A percentile compares a stretch with the other conserved stretches of the same genome.
These are phyloP conservation scores for Nicotiana tabacum DNA, from an alignment of 257 asterid genomes.

Conservation along the genomic window DNA sequence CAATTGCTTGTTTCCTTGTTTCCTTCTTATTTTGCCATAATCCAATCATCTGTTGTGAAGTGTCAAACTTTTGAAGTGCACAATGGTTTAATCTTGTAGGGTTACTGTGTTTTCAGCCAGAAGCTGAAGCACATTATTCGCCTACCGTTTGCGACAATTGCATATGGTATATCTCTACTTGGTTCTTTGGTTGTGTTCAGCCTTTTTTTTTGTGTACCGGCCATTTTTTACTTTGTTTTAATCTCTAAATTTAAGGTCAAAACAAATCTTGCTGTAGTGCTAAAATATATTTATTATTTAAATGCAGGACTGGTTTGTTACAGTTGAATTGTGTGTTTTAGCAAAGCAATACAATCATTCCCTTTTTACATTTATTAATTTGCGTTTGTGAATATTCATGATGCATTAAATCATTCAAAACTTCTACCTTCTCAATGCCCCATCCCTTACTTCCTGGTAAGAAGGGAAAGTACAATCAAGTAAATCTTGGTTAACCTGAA, in stretches of 20 bases:
- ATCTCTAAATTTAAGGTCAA: background rate
- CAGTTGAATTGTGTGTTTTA: background rate
- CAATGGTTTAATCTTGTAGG: constrained; percentile 42
- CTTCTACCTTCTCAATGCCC: background rate
- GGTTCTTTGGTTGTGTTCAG: background rate
- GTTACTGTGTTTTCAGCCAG: constrained; percentile 93
- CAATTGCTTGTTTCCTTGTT: background rate
- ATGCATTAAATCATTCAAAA: background rate
- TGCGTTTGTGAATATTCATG: background rate
- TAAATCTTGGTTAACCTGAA: background rate
- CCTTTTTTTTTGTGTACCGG: background rate
- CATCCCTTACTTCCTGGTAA: background rate
- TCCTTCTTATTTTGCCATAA: constrained; percentile 3
- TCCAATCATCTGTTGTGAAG: background rate
- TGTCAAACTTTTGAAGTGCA: background rate
- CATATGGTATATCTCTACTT: constrained; percentile 57
- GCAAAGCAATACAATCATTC: background rate
- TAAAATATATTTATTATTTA: background rate
- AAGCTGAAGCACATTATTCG: constrained; percentile 89
- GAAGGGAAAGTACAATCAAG: background rate
- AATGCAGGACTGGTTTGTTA: background rate
- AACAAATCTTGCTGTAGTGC: background rate
- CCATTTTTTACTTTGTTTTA: background rate
- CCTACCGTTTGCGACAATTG: constrained; percentile 76
- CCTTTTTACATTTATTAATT: background rate